Evolutionary conservation across 2,329 filamentous ascomycete species (phyloP).

Genomic region (Hymenoscyphus fructigenus): DNA sequence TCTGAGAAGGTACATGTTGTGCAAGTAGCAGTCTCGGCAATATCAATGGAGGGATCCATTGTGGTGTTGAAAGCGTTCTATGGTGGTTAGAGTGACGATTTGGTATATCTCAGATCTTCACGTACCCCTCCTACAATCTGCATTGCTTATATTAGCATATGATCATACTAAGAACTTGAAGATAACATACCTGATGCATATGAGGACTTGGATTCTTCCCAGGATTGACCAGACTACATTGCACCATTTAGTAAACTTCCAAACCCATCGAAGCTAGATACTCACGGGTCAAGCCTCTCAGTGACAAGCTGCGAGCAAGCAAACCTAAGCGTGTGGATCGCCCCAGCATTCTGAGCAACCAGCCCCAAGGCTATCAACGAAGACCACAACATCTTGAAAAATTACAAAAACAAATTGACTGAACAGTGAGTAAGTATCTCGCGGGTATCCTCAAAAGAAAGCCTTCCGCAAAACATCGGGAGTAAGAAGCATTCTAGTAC

Average conservation of each 20-base stretch:
- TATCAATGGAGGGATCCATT: conserved; percentile 7
- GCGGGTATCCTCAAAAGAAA: neutral
- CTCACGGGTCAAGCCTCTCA: conserved; percentile 23
- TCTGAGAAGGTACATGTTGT: conserved; percentile 14
- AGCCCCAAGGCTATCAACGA: conserved; percentile 9
- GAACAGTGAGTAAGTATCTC: neutral
- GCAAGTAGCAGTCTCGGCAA: conserved; percentile 3
- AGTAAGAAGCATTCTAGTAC: neutral
- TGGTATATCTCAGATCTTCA: neutral
- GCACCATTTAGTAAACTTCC: neutral
- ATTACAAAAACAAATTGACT: neutral
- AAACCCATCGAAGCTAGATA: neutral
- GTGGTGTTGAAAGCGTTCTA: conserved; percentile 10
- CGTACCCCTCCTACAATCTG: conserved; percentile 13
- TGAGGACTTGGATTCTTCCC: conserved; percentile 7
- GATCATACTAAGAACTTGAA: neutral
- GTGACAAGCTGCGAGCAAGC: conserved; percentile 25
- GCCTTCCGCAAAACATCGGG: neutral
- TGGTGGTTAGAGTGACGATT: neutral
- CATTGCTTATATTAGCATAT: neutral
- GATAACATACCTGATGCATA: conserved; percentile 9
- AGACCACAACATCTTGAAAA: conserved; percentile 9
- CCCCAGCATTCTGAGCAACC: conserved; percentile 14
- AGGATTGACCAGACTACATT: conserved; percentile 9
- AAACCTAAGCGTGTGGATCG: conserved; percentile 18